Evolutionary conservation across 305 asterid species (phyloP).

Genomic region (Rubia occidens): DNA sequence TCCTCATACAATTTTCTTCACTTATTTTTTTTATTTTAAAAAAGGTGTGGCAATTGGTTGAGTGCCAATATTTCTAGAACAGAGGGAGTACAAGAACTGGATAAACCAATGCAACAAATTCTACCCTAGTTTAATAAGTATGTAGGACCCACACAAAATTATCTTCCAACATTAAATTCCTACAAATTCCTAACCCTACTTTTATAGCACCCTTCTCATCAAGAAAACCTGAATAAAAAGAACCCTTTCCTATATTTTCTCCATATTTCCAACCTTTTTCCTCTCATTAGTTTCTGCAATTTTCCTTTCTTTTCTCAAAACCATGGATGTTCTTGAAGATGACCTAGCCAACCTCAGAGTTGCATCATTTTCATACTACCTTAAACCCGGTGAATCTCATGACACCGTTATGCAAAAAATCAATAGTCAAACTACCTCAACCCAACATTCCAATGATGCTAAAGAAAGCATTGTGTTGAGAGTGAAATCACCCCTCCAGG

Average conservation of each 20-base stretch:
- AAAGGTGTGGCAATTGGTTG: too few relatives aligned
- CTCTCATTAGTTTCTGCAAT: not conserved
- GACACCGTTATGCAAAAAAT: constrained; percentile 36
- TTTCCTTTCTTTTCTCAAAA: not conserved
- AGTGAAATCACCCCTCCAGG: constrained; percentile 33
- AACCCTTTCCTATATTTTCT: not conserved
- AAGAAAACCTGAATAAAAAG: constrained; percentile 1
- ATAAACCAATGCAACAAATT: not conserved
- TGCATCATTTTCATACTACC: constrained; percentile 70
- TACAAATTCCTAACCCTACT: constrained; percentile 10
- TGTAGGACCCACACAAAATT: constrained; percentile 17
- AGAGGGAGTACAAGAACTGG: not conserved
- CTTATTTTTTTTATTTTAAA: too few relatives aligned
- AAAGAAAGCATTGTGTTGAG: constrained; percentile 32
- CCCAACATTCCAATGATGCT: constrained; percentile 25
- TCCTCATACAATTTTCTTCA: too few relatives aligned
- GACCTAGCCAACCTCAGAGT: constrained; percentile 41
- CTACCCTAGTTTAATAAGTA: constrained; percentile 2
- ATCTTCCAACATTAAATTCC: not conserved
- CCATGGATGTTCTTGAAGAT: constrained; percentile 42
- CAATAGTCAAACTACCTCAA: constrained; percentile 23
- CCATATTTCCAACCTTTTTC: not conserved
- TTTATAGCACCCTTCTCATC: constrained; percentile 13
- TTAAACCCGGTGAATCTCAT: constrained; percentile 35
- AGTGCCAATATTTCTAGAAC: too few relatives aligned